Evolutionary conservation across 2,329 filamentous ascomycete species (phyloP).

Genomic region (Penicillium fuscoglaucum): DNA sequence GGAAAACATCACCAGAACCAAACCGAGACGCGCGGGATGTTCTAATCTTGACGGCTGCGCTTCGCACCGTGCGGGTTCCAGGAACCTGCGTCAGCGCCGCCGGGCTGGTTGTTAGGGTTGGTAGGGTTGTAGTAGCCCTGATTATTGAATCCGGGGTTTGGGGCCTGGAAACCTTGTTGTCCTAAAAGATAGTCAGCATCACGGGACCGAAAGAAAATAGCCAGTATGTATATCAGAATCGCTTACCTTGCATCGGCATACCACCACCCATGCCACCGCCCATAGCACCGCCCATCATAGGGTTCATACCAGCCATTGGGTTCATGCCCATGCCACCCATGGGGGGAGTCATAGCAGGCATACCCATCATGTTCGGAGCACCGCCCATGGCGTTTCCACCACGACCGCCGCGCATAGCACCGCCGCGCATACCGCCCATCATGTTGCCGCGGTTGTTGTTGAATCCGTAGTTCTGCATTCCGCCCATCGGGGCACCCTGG

Average conservation of each 20-base stretch:
- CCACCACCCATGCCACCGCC: slow-evolving; percentile 44
- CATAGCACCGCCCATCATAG: slow-evolving; percentile 51
- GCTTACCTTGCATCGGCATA: slow-evolving; percentile 53
- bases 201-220: not conserved
- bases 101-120: slow-evolving; percentile 43
- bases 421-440: slow-evolving; percentile 57
- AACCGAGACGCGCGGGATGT: no score
- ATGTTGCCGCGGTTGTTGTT: slow-evolving; percentile 57
- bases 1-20: not conserved
- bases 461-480: slow-evolving; percentile 53
- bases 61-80: slow-evolving; percentile 83
- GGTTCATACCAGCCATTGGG: slow-evolving; percentile 58
- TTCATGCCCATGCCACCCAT: slow-evolving; percentile 46
- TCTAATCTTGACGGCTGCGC: slow-evolving; percentile 69
- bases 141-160: slow-evolving; percentile 50
- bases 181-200: slow-evolving; percentile 24
- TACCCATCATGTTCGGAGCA: slow-evolving; percentile 48
- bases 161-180: slow-evolving; percentile 61
- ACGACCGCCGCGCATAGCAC: slow-evolving; percentile 60
- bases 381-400: slow-evolving; percentile 58
- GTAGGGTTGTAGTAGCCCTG: slow-evolving; percentile 11
- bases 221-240: slow-evolving; percentile 11
- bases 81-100: slow-evolving; percentile 54
- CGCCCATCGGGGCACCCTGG: slow-evolving; percentile 48
- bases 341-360: slow-evolving; percentile 52